Conservation (phyloP, 2,329 filamentous ascomycete genomes). For the Fusarium sambucinum region DNA sequence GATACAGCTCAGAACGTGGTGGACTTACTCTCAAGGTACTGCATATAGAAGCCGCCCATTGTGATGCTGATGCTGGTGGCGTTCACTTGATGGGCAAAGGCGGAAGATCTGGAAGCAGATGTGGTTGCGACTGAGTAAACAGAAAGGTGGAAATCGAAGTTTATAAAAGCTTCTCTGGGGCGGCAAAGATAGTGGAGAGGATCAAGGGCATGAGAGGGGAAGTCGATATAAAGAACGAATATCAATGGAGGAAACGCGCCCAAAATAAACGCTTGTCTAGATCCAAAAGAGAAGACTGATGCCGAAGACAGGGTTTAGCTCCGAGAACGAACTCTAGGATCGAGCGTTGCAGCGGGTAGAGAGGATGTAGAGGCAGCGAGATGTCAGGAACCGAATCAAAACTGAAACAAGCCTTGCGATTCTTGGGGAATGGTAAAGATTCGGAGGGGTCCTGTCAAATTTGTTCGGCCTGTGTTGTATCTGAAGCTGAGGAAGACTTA, state of each 20-base stretch:
- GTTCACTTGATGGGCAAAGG: conserved; percentile 42
- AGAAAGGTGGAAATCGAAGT: conserved; percentile 42
- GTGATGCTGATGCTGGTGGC: conserved; percentile 48
- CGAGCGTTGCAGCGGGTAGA: conserved; percentile 33
- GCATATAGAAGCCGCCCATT: conserved; percentile 77
- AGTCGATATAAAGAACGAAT: conserved; percentile 18
- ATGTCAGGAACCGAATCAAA: conserved; percentile 29
- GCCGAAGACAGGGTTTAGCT: conserved; percentile 35
- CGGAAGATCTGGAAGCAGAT: conserved; percentile 19
- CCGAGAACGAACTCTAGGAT: conserved; percentile 33
- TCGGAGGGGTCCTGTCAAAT: conserved; percentile 29
- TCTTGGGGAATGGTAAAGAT: conserved; percentile 14
- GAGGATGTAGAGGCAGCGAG: conserved; percentile 31
- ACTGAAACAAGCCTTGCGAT: conserved; percentile 28
- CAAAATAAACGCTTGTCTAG: conserved; percentile 44
- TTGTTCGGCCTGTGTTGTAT: conserved; percentile 28
- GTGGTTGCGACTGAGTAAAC: conserved; percentile 24
- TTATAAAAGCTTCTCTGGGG: conserved; percentile 33
- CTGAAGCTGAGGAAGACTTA: conserved; percentile 13
- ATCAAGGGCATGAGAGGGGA: conserved; percentile 24
- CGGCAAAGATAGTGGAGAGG: conserved; percentile 27
- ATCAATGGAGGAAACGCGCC: conserved; percentile 29
- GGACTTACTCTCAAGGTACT: conserved; percentile 80
- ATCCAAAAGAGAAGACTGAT: conserved; percentile 39
- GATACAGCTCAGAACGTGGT: conserved; percentile 27